These are phyloP conservation scores for Scutellaria baicalensis DNA, from an alignment of 257 asterid species.

Conservation along the genomic window DNA sequence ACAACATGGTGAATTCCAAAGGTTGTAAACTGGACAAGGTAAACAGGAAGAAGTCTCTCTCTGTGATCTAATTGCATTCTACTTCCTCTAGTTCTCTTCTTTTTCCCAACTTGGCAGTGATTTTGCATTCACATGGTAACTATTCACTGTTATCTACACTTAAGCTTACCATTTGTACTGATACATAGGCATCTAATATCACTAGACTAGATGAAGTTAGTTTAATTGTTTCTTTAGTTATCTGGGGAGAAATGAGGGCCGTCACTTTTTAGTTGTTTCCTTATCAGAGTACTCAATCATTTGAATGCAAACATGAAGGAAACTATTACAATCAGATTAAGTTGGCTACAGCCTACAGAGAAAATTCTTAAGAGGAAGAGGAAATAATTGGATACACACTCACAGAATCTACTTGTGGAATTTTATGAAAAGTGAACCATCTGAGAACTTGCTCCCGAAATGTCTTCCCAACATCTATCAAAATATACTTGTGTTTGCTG, in stretches of 20 bases:
- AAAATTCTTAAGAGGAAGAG: not conserved
- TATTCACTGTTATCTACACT: not conserved
- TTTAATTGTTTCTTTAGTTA: not conserved
- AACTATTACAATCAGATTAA: not conserved
- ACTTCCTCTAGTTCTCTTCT: conserved; percentile 1
- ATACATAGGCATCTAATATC: not conserved
- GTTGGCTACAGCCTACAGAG: not conserved
- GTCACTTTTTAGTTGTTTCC: not conserved
- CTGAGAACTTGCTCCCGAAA: conserved; percentile 95
- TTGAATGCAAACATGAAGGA: not conserved
- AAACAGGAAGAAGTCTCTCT: not conserved
- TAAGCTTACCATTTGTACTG: not conserved
- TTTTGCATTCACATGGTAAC: not conserved
- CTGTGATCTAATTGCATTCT: not conserved
- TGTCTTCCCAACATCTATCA: conserved; percentile 94
- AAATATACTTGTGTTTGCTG: conserved; percentile 65
- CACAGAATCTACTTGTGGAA: conserved; percentile 90
- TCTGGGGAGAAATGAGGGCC: not conserved
- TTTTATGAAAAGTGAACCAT: conserved; percentile 79
- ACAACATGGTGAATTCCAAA: too few species aligned
- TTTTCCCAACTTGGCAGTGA: not conserved
- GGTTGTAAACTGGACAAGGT: too few species aligned
- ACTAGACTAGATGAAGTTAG: not conserved
- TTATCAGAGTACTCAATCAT: not conserved
- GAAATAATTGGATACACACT: conserved; percentile 23